Evolutionary conservation across 169 alveolate species (phyloP).

Genomic region (Plasmodium vinckei): DNA sequence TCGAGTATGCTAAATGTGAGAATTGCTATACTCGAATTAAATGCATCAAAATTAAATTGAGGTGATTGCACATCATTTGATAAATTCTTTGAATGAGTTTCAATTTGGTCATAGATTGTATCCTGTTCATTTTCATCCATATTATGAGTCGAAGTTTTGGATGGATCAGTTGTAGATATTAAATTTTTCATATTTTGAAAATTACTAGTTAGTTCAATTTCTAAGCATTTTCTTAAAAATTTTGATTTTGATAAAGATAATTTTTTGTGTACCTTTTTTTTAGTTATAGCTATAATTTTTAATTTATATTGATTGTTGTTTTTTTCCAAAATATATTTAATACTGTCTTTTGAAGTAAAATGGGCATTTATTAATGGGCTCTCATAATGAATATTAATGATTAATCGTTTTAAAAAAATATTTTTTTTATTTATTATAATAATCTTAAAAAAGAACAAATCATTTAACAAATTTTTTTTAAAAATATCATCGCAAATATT

Average conservation of each 20-base stretch:
- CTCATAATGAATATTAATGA: constrained; percentile 48
- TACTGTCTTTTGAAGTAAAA: constrained; percentile 52
- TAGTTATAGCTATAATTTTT: constrained; percentile 66
- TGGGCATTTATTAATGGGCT: constrained; percentile 63
- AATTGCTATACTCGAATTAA: constrained; percentile 35
- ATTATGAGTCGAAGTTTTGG: background rate
- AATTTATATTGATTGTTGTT: constrained; percentile 42
- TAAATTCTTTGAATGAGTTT: constrained; percentile 29
- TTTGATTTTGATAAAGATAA: constrained; percentile 58
- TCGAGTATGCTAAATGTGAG: constrained; percentile 68
- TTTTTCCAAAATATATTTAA: constrained; percentile 68
- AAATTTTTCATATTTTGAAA: constrained; percentile 6
- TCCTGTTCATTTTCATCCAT: background rate
- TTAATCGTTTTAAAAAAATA: constrained; percentile 27
- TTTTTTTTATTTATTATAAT: constrained; percentile 38
- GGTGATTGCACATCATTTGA: constrained; percentile 15
- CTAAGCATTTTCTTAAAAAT: constrained; percentile 74
- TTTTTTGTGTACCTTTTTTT: constrained; percentile 67
- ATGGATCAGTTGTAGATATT: background rate
- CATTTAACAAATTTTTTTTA: constrained; percentile 50
- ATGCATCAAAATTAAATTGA: background rate
- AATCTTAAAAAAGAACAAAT: constrained; percentile 46
- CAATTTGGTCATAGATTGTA: constrained; percentile 36
- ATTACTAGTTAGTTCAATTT: constrained; percentile 42
- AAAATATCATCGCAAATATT: constrained; percentile 32